phyloP scores from a whole-genome alignment of 1,284 basidiomycete genomes.

The Calocybe gambosa region DNA sequence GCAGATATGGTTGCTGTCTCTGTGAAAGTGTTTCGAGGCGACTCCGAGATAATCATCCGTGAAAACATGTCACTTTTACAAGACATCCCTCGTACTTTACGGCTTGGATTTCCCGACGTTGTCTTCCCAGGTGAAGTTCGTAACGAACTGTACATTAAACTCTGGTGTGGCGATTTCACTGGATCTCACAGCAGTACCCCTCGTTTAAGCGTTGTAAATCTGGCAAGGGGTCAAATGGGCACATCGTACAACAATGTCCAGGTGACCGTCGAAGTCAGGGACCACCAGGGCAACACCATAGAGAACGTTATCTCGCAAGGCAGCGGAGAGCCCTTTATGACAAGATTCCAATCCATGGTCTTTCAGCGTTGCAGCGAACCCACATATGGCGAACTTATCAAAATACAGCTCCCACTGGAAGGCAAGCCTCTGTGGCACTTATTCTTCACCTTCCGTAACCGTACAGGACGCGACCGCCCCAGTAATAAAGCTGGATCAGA shows the following conservation, averaged over 20 bases:
- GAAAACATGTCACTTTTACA: constrained; percentile 88
- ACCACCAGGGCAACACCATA: constrained; percentile 65
- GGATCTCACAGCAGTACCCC: constrained; percentile 42
- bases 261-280: constrained; percentile 85
- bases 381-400: constrained; percentile 91
- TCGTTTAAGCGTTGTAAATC: constrained; percentile 58
- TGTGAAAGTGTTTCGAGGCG: constrained; percentile 86
- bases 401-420: constrained; percentile 71
- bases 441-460: constrained; percentile 91
- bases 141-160: constrained; percentile 92
- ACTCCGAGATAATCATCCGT: constrained; percentile 66
- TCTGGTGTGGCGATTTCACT: constrained; percentile 85
- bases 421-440: constrained; percentile 80
- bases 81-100: constrained; percentile 75
- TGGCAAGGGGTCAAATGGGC: constrained; percentile 51
- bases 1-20: constrained; percentile 86
- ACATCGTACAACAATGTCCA: constrained; percentile 71
- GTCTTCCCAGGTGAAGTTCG: constrained; percentile 91
- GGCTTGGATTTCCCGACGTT: constrained; percentile 96
- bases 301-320: constrained; percentile 80
- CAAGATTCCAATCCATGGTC: constrained; percentile 86
- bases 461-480: constrained; percentile 48
- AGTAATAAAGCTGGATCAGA: constrained; percentile 34
- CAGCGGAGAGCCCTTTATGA: constrained; percentile 75
- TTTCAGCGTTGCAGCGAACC: constrained; percentile 82